Evolutionary conservation across 805 yeast species (phyloP), one percentile per base, ranked within the genome.

Genomic region (Candida golubevii): DNA sequence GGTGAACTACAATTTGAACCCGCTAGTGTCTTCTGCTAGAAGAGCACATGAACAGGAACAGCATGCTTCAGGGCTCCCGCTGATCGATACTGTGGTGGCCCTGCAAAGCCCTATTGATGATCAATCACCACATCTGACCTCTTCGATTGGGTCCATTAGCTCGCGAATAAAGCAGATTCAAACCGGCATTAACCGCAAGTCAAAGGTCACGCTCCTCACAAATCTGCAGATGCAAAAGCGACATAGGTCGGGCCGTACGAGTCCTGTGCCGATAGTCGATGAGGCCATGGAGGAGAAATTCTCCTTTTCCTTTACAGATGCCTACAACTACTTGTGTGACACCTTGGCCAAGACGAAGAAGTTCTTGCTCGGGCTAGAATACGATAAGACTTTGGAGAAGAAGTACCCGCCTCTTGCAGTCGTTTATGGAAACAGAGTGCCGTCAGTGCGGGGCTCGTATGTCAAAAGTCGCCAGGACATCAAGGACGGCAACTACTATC

Each of bases 331-430:
- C 56, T 71, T 90, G 18, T 57, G 65, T 5, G 76, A 83, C 36
- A 80, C 91, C 0, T 67, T 90, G 36, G 65, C 68, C 40, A 63
- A 79, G 29, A 79, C 95, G 1, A 79, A 79, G 49, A 61, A 68
- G 48, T 90, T 78, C 52, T 50, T 81, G 14, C 65, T 74, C 15
- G 79, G 80, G 26, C 67, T 89, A 26, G 75, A 76, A 27, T 82
- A 71, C 51, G 74, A 77, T 28, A 72, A 75, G 7, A 65, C 63
- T 1, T 71, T 79, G 35, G 65, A 58, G 33, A 53, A 54, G 14
- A 56, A 68, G 41, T 87, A 88, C 56, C 97, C 97, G 4, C 97
- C 97, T 0, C 58, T 90, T 63, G 91, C 86, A 0, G 74, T 84
- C 2, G 85, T 90, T 0, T 88, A 85, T 59, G 95, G 96, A 8